A percentile compares a stretch with the other conserved stretches of the same genome.
Conservation (phyloP, 352 stramenopile species). For the Pelagophyceae sp. region DNA sequence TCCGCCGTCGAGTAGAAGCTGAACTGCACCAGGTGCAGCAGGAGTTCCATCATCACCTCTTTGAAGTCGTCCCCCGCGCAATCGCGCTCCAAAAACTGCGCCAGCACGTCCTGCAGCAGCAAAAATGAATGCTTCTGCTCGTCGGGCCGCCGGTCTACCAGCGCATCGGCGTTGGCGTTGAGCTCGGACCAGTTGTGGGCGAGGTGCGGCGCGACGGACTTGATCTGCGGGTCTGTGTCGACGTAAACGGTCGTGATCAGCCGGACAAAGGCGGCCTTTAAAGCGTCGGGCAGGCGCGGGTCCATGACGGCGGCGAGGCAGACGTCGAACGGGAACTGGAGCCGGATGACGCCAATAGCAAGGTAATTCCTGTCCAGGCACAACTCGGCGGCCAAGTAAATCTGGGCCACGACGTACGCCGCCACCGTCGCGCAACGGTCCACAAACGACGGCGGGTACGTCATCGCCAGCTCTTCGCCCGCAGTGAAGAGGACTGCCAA, state of each 20-base stretch:
- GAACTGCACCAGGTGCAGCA: conserved; percentile 31
- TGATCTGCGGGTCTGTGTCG: conserved; percentile 29
- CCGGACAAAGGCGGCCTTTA: conserved; percentile 28
- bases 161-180: conserved; percentile 7
- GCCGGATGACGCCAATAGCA: conserved; percentile 29
- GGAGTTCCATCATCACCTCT: conserved; percentile 28
- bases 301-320: conserved; percentile 30
- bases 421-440: too few relatives aligned
- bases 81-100: conserved; percentile 22
- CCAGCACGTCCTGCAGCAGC: conserved; percentile 33
- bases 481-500: background rate
- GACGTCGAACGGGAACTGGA: conserved; percentile 26
- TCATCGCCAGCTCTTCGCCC: too few relatives aligned
- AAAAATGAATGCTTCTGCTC: conserved; percentile 23
- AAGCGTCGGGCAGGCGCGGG: conserved; percentile 8
- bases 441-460: too few relatives aligned
- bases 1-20: conserved; percentile 29
- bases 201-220: conserved; percentile 24
- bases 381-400: conserved; percentile 33
- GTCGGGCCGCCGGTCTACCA: conserved; percentile 22
- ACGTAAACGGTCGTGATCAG: conserved; percentile 34
- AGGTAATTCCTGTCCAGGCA: conserved; percentile 38
- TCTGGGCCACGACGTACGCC: conserved; percentile 33
- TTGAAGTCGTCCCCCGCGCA: conserved; percentile 24
- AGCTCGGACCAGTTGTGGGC: conserved; percentile 31